Evolutionary conservation across 495 filamentous ascomycete genomes (phyloP), one percentile per base, ranked within the genome.

Genomic region (Cetradonia linearis): DNA sequence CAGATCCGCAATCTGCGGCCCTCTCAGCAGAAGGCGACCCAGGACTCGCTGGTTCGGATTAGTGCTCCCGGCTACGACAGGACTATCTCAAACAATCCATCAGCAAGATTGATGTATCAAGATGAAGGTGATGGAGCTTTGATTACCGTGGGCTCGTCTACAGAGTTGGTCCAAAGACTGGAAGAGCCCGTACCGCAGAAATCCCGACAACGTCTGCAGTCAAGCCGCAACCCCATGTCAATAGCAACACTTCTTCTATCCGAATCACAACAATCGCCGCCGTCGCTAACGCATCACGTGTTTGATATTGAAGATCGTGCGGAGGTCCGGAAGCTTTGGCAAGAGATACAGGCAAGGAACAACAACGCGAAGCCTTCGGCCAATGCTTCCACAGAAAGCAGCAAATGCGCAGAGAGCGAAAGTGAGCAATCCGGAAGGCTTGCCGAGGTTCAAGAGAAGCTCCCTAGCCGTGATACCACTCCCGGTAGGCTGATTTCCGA

Each of bases 101-200:
- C 72, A 36, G 77, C 79, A 14, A 72, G 70, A 30, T 60, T 83
- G 56, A 79, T 71, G 14, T 83, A 83, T 67, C 33, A 75, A 18
- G 80, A 83, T 63, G 77, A 81, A 38, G 80, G 82, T 62, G 78
- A 80, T 63, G 77, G 30, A 23, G 57, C 79, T 56, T 63, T 74
- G 46, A 82, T 83, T 56, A 80, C 73, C 18, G 80, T 81, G 65
- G 70, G 77, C 30, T 79, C 77, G 11, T 74, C 76, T 49, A 69
- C 76, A 33, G 78, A 81, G 59, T 75, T 81, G 36, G 70, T 69
- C 28, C 74, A 81, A 53, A 74, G 76, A 28, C 70, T 81, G 11
- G 73, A 77, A n/a, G 78, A 81, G 56, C 71, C 75, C 13, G 11
- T 55, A 20, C 18, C 42, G 59, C 40, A 37, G 20, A 38, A 46